A percentile compares a stretch with the other conserved stretches of the same genome.
Evolutionary conservation across 148 eudicot species (phyloP).

Genomic region (Heliamphora exappendiculata): DNA sequence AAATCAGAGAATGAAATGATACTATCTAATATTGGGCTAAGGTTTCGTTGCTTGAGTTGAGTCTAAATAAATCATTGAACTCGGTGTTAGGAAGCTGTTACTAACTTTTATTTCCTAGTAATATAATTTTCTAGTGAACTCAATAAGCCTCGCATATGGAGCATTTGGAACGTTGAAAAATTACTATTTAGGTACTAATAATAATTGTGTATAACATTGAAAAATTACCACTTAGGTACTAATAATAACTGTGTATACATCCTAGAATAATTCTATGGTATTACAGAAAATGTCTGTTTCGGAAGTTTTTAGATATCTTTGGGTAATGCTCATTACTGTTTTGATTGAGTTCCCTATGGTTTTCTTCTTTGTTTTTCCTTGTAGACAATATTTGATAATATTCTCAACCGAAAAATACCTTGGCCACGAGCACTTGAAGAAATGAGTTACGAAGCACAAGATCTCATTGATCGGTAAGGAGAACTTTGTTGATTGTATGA

Average conservation of each 20-base stretch:
- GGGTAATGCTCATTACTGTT: neutral
- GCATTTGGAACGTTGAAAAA: neutral
- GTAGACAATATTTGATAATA: constrained; percentile 93
- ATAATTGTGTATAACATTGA: neutral
- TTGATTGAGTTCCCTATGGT: neutral
- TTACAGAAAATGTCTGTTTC: neutral
- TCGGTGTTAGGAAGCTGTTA: neutral
- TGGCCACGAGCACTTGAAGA: constrained; percentile 95
- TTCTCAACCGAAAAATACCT: constrained; percentile 86
- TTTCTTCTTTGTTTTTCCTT: constrained; percentile 8
- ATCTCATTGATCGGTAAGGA: constrained; percentile 83
- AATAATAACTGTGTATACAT: neutral
- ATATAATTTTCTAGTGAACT: neutral
- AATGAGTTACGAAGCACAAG: constrained; percentile 77
- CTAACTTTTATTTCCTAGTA: neutral
- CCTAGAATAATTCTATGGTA: neutral
- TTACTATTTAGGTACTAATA: neutral
- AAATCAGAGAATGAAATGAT: no score
- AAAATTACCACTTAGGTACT: neutral
- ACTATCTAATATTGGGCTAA: no score
- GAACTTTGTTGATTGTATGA: neutral
- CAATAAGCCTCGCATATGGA: neutral
- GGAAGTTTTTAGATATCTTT: neutral
- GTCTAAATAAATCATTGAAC: no score
- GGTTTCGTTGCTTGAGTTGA: no score